phyloP scores from a whole-genome alignment of 768 basidiomycete genomes.

The Fomitopsis pulvina region DNA sequence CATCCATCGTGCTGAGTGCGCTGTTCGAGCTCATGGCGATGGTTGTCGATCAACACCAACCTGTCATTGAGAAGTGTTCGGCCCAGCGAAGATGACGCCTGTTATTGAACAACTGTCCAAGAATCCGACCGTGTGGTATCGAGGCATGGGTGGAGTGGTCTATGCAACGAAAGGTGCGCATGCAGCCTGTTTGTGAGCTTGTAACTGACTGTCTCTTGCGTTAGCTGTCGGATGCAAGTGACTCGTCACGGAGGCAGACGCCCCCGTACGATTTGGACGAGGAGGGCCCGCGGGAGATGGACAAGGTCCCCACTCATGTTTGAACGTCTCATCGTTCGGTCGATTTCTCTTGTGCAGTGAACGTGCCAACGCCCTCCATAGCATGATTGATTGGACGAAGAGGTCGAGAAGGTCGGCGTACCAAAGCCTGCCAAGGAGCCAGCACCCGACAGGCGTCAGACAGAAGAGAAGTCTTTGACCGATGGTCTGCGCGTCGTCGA shows the following conservation, averaged over 20 bases:
- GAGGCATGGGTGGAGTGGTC: constrained; percentile 86
- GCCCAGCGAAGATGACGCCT: constrained; percentile 74
- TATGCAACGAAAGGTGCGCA: constrained; percentile 68
- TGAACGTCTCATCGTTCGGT: constrained; percentile 58
- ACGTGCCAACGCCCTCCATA: constrained; percentile 11
- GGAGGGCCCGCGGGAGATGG: constrained; percentile 80
- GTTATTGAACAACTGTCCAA: constrained; percentile 71
- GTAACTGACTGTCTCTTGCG: not conserved
- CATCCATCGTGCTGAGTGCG: constrained; percentile 77
- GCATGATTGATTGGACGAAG: constrained; percentile 15
- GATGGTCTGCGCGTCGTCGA: constrained; percentile 30
- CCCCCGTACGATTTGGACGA: constrained; percentile 33
- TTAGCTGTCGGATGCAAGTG: constrained; percentile 11
- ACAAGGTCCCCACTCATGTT: constrained; percentile 82
- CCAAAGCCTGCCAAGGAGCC: not conserved
- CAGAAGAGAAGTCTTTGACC: not conserved
- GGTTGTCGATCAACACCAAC: constrained; percentile 96
- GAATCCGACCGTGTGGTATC: constrained; percentile 87
- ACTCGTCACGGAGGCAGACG: constrained; percentile 13
- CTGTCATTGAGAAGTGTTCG: constrained; percentile 97
- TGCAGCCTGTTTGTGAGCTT: not conserved
- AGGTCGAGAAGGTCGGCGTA: constrained; percentile 4
- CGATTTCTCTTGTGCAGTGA: not conserved
- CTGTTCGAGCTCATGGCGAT: constrained; percentile 93
- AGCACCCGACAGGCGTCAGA: not conserved